A percentile compares a stretch with the other conserved stretches of the same genome.
Evolutionary conservation across 306 rosid species (phyloP).

Genomic region (Oxytropis ochrocephala): DNA sequence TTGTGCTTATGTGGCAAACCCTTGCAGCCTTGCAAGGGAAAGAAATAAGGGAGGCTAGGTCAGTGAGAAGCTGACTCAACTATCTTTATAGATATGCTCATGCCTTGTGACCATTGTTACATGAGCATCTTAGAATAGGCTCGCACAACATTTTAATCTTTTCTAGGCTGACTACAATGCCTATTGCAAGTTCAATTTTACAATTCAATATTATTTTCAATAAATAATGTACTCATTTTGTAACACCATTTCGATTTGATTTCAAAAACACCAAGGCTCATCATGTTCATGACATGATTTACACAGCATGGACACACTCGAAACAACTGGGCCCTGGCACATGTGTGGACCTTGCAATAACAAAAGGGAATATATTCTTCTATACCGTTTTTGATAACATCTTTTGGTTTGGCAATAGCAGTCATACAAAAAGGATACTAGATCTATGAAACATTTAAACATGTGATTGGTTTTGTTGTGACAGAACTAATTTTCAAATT

Average conservation of each 20-base stretch:
- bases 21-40: constrained; percentile 64
- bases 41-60: constrained; percentile 29
- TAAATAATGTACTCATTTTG: neutral
- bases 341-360: too few relatives aligned
- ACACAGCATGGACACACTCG: too few relatives aligned
- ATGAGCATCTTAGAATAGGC: constrained; percentile 26
- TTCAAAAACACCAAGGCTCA: neutral
- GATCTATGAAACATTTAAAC: too few relatives aligned
- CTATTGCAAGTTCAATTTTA: constrained; percentile 16
- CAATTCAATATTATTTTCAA: constrained; percentile 21
- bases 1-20: constrained; percentile 88
- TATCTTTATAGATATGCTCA: constrained; percentile 25
- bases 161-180: constrained; percentile 16
- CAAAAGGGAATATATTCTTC: neutral
- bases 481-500: too few relatives aligned
- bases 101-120: constrained; percentile 28
- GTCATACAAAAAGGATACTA: neutral
- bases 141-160: constrained; percentile 17
- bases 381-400: neutral
- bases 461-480: too few relatives aligned
- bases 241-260: neutral
- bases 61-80: constrained; percentile 60
- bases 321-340: too few relatives aligned
- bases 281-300: neutral
- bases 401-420: neutral